Base-by-base conservation (phyloP, 1,139 yeast species). In the Debaryomycetaceae sp. region DNA sequence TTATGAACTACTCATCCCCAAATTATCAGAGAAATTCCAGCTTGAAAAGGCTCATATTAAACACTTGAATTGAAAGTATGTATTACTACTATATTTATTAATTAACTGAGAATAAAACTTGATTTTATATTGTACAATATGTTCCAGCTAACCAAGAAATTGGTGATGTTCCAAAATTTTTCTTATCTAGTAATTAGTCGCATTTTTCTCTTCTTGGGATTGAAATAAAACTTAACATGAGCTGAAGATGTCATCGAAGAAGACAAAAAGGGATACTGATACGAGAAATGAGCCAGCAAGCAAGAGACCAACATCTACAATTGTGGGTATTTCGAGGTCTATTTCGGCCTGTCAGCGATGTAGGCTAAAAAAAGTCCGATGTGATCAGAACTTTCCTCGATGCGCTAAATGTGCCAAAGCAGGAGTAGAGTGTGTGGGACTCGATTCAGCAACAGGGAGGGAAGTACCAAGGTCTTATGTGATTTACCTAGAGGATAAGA, bases 301-400 rank as follows among this genome's bases (percentile, higher is more conserved):
- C 6, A 29, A 17, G 30, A 33, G 41, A 24, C 39, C 41, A 30
- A 26, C 41, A 7, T 39, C 45, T 5, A 36, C 17, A 5, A 35
- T 44, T 30, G 30, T 43, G 24, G 60, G 59, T 5, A 68, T 78
- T 9, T 64, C 82, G 2, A 54, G 86, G 41, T 70, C 85, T 0
- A 82, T 85, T 16, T 78, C 88, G 1, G 95, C 96, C 1, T 89
- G 97, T 55, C 85, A 82, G 51, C 67, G 96, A 40, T 89, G 97
- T 52, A 74, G 96, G 17, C 58, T 70, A 41, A 83, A 87, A 54
- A 89, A 89, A 61, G 79, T 87, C 41, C 81, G 81, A 53, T 89
- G 97, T 64, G 95, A 89, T 50, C 91, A 84, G 48, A 78, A 78
- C 49, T 83, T 86, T 58, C 96, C 96, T 1, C 77, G 80, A 39